Conservation (phyloP, 1,284 basidiomycete genomes). For the Erythrobasidium hasegawianum region DNA sequence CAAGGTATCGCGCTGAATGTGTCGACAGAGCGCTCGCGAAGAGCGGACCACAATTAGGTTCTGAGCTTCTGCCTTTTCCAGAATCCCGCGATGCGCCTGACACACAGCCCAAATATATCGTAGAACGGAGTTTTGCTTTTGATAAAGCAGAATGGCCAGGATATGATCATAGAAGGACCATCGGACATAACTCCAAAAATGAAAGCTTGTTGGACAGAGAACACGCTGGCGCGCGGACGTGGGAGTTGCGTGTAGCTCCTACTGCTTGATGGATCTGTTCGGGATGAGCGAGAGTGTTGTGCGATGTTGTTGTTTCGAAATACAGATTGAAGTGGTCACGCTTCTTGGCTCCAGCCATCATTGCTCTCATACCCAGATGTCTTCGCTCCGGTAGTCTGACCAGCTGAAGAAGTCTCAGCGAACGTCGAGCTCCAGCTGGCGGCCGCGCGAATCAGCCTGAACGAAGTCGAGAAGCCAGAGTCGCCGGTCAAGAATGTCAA, state of each 20-base stretch:
- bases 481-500: too few relatives aligned
- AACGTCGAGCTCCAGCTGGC: too few relatives aligned
- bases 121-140: constrained; percentile 80
- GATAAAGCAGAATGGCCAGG: constrained; percentile 68
- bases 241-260: constrained; percentile 11
- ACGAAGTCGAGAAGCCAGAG: too few relatives aligned
- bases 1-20: constrained; percentile 49
- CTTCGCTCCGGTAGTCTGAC: too few relatives aligned
- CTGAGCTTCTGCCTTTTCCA: constrained; percentile 47
- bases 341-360: too few relatives aligned
- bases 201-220: constrained; percentile 18
- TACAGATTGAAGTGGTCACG: too few relatives aligned
- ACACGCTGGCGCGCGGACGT: constrained; percentile 29
- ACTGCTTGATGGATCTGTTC: too few relatives aligned
- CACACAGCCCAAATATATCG: constrained; percentile 64
- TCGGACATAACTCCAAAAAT: constrained; percentile 48
- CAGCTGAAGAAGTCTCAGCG: too few relatives aligned
- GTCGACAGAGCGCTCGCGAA: constrained; percentile 69
- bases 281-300: too few relatives aligned
- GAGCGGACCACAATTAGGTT: constrained; percentile 56
- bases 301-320: too few relatives aligned
- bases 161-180: constrained; percentile 87
- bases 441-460: too few relatives aligned
- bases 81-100: constrained; percentile 39
- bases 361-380: too few relatives aligned